phyloP scores from a whole-genome alignment of 108 stramenopile species.

The Epipyxis sp. region DNA sequence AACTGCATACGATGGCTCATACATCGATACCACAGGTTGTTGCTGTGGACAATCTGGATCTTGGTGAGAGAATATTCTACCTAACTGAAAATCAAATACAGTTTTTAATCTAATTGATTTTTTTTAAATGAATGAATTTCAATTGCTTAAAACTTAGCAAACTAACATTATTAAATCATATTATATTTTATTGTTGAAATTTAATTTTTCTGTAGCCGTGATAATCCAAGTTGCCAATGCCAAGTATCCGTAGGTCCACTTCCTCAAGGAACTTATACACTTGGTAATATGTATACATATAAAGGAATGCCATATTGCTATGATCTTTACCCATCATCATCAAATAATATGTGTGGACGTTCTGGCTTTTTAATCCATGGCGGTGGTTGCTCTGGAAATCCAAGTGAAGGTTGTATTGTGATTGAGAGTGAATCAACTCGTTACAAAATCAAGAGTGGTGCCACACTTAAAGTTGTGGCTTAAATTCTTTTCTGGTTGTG shows the following conservation, averaged over 20 bases:
- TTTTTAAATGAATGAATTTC: too few species aligned
- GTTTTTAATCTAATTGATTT: too few species aligned
- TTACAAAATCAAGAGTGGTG: conserved; percentile 16
- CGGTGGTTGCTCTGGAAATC: conserved; percentile 2
- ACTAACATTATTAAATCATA: too few species aligned
- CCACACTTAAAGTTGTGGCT: conserved; percentile 16
- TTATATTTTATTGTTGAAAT: too few species aligned
- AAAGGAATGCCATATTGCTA: conserved; percentile 18
- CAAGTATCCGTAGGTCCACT: conserved; percentile 13
- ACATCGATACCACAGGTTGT: not conserved
- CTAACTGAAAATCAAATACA: too few species aligned
- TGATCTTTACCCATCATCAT: conserved; percentile 15
- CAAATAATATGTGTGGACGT: conserved; percentile 23
- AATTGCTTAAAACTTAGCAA: too few species aligned
- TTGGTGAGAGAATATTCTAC: too few species aligned
- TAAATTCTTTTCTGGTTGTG: not conserved
- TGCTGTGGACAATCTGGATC: conserved; percentile 22
- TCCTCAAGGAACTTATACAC: conserved; percentile 14
- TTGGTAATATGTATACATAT: conserved; percentile 11
- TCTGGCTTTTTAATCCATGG: conserved; percentile 21
- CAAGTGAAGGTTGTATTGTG: conserved; percentile 19
- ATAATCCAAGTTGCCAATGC: not conserved
- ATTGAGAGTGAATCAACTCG: conserved; percentile 12
- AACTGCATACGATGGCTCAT: conserved; percentile 14
- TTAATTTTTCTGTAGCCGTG: too few species aligned